Evolutionary conservation across 192 early-diverging fungal species (phyloP).

Genomic region (Backusella morwellensis): DNA sequence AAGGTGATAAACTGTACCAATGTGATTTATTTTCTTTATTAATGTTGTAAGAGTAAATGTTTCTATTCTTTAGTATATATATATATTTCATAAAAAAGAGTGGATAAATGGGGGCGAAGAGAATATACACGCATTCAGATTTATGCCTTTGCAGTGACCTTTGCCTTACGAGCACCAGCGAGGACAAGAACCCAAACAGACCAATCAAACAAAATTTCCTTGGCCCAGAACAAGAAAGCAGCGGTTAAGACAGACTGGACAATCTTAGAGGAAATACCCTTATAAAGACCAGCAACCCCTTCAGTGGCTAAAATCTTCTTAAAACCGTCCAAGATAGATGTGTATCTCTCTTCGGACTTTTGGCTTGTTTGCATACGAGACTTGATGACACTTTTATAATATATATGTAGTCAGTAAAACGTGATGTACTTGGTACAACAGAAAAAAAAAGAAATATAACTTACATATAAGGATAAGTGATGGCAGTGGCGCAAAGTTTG

Average conservation of each 20-base stretch:
- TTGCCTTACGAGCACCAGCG: constrained; percentile 32
- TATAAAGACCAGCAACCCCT: constrained; percentile 85
- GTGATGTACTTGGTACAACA: neutral
- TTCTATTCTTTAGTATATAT: constrained; percentile 3
- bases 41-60: neutral
- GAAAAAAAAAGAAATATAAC: constrained; percentile 16
- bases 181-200: constrained; percentile 54
- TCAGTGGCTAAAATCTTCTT: constrained; percentile 89
- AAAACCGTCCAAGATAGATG: constrained; percentile 82
- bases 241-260: constrained; percentile 93
- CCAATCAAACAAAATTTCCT: constrained; percentile 76
- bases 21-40: neutral
- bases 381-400: constrained; percentile 77
- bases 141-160: constrained; percentile 20
- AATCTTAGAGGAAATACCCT: constrained; percentile 94
- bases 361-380: constrained; percentile 97
- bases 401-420: neutral
- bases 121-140: neutral
- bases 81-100: neutral
- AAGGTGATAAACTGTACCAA: neutral
- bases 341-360: constrained; percentile 76
- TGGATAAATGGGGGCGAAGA: neutral
- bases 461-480: constrained; percentile 99
- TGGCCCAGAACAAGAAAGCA: constrained; percentile 95
- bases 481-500: constrained; percentile 91